Evolutionary conservation across 1,284 basidiomycete genomes (phyloP).

Genomic region (Lentinula novae-zelandiae): DNA sequence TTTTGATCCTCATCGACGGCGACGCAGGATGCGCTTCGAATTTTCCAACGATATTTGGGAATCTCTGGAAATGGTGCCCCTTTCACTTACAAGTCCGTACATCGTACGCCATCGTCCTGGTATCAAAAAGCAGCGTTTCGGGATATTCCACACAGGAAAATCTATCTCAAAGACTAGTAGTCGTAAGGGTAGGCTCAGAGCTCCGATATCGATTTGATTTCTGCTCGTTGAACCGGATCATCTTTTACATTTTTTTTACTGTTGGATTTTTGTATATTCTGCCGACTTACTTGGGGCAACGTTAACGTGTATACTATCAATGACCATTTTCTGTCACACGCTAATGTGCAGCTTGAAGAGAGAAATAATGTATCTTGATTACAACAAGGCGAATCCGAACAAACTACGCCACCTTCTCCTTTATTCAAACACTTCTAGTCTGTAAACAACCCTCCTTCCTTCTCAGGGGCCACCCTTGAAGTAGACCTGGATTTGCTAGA

Average conservation of each 20-base stretch:
- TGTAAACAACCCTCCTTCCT: constrained; percentile 28
- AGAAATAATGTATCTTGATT: no score
- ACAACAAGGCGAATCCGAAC: no score
- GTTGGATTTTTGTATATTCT: no score
- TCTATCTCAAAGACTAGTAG: background rate
- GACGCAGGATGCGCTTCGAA: constrained; percentile 7
- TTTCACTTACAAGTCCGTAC: background rate
- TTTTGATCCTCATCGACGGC: constrained; percentile 9
- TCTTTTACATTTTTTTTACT: no score
- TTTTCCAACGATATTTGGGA: background rate
- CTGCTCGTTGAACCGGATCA: no score
- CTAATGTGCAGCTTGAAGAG: no score
- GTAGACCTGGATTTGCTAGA: constrained; percentile 18
- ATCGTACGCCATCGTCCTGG: background rate
- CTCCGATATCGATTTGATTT: background rate
- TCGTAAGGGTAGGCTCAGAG: no score
- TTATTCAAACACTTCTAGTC: constrained; percentile 18
- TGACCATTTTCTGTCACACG: no score
- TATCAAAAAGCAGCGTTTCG: constrained; percentile 22
- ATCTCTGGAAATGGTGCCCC: background rate
- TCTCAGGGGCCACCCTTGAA: constrained; percentile 18
- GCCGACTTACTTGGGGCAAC: no score
- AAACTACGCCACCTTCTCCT: no score
- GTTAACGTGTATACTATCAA: no score
- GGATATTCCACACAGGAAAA: constrained; percentile 30